phyloP scores from a whole-genome alignment of 176 grass and related monocot genomes.

The Carex pumila region DNA sequence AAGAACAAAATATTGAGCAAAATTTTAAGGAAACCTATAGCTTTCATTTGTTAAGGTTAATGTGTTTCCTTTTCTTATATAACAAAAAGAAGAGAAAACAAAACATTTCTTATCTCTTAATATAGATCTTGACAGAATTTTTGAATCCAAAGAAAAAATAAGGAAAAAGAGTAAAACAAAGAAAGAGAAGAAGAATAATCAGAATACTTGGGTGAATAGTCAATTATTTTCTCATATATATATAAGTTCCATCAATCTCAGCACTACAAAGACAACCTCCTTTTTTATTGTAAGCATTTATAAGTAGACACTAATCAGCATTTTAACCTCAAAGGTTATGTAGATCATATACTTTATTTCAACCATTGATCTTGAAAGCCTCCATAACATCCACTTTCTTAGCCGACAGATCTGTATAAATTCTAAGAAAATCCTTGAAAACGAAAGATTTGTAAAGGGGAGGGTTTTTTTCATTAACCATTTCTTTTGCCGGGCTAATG shows the following conservation, averaged over 20 bases:
- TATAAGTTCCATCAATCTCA: conserved; percentile 4
- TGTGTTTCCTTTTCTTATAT: no score
- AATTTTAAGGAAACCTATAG: no score
- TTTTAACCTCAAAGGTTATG: neutral
- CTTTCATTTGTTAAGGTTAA: no score
- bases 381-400: conserved; percentile 46
- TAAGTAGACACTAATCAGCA: neutral
- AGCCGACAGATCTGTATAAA: conserved; percentile 41
- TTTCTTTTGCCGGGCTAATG: conserved; percentile 16
- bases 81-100: no score
- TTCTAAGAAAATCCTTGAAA: conserved; percentile 41
- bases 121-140: neutral
- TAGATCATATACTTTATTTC: neutral
- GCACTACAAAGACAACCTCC: neutral
- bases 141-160: neutral
- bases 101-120: no score
- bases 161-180: neutral
- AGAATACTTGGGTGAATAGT: neutral
- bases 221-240: neutral
- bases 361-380: conserved; percentile 36
- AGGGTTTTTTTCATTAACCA: conserved; percentile 1
- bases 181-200: neutral
- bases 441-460: conserved; percentile 27
- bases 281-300: neutral
- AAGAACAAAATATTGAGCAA: no score